A percentile compares a stretch with the other conserved stretches of the same genome.
Evolutionary conservation across 1,284 basidiomycete genomes (phyloP).

Genomic region (Ustilago esculenta): DNA sequence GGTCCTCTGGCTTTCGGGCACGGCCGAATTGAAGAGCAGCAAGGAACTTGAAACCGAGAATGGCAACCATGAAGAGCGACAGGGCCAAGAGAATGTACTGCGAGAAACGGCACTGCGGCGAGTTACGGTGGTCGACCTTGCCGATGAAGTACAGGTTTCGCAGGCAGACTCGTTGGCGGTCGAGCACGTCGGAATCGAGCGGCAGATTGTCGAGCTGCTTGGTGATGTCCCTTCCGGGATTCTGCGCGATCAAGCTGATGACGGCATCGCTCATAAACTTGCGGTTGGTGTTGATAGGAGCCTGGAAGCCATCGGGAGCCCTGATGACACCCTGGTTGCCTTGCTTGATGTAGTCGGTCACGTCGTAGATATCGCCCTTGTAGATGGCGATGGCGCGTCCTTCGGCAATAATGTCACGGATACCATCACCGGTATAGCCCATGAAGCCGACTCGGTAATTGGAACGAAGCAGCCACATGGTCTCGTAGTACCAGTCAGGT

Average conservation of each 20-base stretch:
- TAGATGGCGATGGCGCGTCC: constrained; percentile 81
- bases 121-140: constrained; percentile 90
- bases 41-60: constrained; percentile 98
- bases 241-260: constrained; percentile 82
- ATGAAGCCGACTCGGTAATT: constrained; percentile 87
- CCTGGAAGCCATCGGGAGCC: constrained; percentile 75
- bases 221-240: constrained; percentile 85
- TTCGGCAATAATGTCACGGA: constrained; percentile 75
- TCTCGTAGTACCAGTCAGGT: constrained; percentile 97
- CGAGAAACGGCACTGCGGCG: constrained; percentile 88
- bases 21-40: constrained; percentile 89
- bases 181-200: constrained; percentile 76
- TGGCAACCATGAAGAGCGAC: constrained; percentile 89
- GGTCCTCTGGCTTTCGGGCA: constrained; percentile 87
- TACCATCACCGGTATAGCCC: constrained; percentile 82
- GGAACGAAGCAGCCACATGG: constrained; percentile 77
- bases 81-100: constrained; percentile 90
- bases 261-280: constrained; percentile 81
- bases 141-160: constrained; percentile 92
- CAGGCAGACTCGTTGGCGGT: constrained; percentile 84
- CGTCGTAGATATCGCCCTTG: constrained; percentile 85
- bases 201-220: constrained; percentile 76
- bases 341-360: constrained; percentile 76
- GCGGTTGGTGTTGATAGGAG: constrained; percentile 72
- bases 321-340: constrained; percentile 67